Percentiles rank a stretch among this genome's conserved stretches.
These are phyloP conservation scores for Talaromyces sp. DNA, from an alignment of 2,329 filamentous ascomycete genomes.

Conservation along the genomic window DNA sequence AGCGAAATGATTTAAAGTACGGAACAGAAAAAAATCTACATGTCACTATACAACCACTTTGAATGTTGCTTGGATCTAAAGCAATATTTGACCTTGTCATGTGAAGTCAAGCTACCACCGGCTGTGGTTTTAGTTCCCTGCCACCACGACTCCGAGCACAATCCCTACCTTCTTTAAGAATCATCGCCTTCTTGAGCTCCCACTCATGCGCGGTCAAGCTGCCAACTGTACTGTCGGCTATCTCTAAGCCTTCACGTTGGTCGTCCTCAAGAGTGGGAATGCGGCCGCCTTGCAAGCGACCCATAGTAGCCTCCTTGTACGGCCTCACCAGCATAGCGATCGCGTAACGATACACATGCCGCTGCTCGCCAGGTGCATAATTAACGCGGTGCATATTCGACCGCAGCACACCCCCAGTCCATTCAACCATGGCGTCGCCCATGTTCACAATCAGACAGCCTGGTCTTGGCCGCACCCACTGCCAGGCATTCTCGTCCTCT, in stretches of 20 bases:
- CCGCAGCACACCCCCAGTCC: constrained; percentile 34
- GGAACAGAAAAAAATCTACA: background rate
- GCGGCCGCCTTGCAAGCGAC: constrained; percentile 8
- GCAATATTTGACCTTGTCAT: background rate
- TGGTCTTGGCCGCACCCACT: constrained; percentile 15
- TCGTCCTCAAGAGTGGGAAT: constrained; percentile 11
- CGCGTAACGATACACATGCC: constrained; percentile 10
- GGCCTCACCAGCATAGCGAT: constrained; percentile 17
- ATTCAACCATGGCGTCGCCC: constrained; percentile 43
- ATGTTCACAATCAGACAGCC: constrained; percentile 39
- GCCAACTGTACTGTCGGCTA: background rate
- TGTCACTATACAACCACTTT: background rate
- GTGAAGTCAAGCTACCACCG: background rate
- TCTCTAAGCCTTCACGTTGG: background rate
- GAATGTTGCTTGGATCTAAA: background rate
- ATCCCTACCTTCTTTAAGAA: constrained; percentile 1
- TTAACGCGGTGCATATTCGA: constrained; percentile 22
- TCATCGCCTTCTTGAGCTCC: constrained; percentile 5
- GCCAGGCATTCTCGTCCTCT: constrained; percentile 13
- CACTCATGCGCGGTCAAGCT: constrained; percentile 2
- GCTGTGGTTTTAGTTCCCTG: background rate
- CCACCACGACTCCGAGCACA: constrained; percentile 2
- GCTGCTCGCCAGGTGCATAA: constrained; percentile 17
- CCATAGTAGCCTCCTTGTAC: constrained; percentile 11
- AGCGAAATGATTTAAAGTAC: background rate